These are phyloP conservation scores for Neurospora sp. DNA, from an alignment of 495 filamentous ascomycete genomes.

Conservation along the genomic window DNA sequence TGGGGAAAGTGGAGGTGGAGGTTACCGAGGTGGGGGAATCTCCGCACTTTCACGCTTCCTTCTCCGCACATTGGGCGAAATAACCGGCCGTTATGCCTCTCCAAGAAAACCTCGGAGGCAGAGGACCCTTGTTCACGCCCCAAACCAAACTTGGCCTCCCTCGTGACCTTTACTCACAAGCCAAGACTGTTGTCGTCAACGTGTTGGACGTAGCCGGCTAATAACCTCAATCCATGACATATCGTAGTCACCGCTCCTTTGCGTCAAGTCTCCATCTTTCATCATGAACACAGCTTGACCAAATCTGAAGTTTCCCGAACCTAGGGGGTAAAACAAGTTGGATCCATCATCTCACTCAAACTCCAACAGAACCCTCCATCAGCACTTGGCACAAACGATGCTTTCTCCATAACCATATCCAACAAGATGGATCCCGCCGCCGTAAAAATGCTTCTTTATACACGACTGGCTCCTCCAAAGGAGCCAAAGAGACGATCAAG, in stretches of 20 bases:
- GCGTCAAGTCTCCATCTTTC: neutral
- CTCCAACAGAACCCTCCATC: neutral
- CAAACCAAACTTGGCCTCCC: neutral
- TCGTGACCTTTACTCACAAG: neutral
- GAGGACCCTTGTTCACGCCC: neutral
- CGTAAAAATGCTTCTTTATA: slow-evolving; percentile 46
- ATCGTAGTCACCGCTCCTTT: neutral
- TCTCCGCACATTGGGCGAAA: neutral
- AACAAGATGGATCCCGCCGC: neutral
- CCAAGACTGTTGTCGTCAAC: neutral
- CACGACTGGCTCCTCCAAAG: slow-evolving; percentile 46
- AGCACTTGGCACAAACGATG: neutral
- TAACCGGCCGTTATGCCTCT: neutral
- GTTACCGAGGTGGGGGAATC: neutral
- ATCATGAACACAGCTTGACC: neutral
- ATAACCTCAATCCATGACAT: neutral
- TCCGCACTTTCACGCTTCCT: neutral
- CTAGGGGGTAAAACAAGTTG: neutral
- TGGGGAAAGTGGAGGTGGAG: neutral
- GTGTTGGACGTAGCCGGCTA: neutral
- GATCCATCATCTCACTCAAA: neutral
- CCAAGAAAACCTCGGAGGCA: neutral
- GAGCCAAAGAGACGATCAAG: slow-evolving; percentile 50
- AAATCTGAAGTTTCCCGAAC: neutral
- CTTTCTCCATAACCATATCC: neutral